Base-by-base conservation (phyloP, 345 rosid genomes). In the Dipteronia dyeriana region DNA sequence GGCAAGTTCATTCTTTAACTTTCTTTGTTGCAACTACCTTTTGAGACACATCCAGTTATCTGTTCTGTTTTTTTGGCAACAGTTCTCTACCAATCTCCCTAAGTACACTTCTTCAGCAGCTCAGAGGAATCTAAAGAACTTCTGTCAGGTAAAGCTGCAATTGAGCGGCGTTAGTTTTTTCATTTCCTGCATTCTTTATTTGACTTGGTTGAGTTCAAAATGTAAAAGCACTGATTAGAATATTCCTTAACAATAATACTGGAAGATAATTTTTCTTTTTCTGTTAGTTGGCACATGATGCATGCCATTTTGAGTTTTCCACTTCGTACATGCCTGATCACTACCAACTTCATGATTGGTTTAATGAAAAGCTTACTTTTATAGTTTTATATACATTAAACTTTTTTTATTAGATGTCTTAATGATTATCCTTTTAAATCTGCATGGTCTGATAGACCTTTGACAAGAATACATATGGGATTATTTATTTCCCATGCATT, bases 31-130 rank as follows among this genome's bases (percentile, higher is more conserved):
- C 39, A 45, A 20, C 76, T 74, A 38, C 19, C 43, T 43, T 53
- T 78, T 68, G 49, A 7, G 62, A 25, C 56, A 45, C 31, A 63
- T 77, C 68, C 68, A 61, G n/a, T 62, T 76, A 64, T 76, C 70
- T 75, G 41, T 75, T 79, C 62, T 79, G 51, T 31, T 66, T 66
- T 66, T 66, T 60, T 81, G 74, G 80, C 68, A 60, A 12, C 90
- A 96, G 99, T 89, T 87, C 82, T 86, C 88, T 70, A 78, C 82
- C 76, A 89, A 76, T 81, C 97, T 94, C 71, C 97, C 97, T 47
- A 96, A 94, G 86, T 96, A 93, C 41, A 81, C 97, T 78, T 94
- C 98, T 76, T 78, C 92, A 71, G 84, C 85, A 70, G 97, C 92
- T 76, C 99, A 96, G 87, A 96, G 98, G 83, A 91, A 83, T 86